A percentile compares a stretch with the other conserved stretches of the same genome.
These are phyloP conservation scores for Microstegium vimineum DNA, from an alignment of 176 grass and related monocot species.

Conservation along the genomic window DNA sequence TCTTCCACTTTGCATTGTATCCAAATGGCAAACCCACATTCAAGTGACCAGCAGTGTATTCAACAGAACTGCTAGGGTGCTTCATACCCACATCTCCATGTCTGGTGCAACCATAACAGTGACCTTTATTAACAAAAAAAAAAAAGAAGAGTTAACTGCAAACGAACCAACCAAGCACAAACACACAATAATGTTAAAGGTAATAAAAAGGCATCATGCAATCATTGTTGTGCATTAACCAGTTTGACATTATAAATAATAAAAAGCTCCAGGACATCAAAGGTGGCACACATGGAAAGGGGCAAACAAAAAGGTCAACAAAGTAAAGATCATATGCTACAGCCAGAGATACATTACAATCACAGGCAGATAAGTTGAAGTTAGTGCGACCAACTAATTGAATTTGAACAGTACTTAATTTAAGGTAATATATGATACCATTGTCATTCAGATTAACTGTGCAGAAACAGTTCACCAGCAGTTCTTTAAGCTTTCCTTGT, in stretches of 20 bases:
- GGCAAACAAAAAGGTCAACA: neutral
- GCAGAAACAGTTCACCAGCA: neutral
- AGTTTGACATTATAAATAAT: too few species aligned
- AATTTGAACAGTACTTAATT: neutral
- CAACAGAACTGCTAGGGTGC: neutral
- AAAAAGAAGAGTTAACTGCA: neutral
- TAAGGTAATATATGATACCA: slow-evolving; percentile 2
- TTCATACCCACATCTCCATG: slow-evolving; percentile 10
- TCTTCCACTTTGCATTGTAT: neutral
- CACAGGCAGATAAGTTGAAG: neutral
- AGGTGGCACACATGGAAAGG: neutral
- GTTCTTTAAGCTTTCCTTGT: neutral
- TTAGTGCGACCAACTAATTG: neutral
- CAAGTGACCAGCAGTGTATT: slow-evolving; percentile 7
- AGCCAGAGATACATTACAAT: neutral
- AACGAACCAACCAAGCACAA: neutral
- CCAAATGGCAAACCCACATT: neutral
- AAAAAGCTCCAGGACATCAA: neutral
- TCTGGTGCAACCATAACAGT: slow-evolving; percentile 11
- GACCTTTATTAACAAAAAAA: slow-evolving; percentile 5
- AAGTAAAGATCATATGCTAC: too few species aligned
- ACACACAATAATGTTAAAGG: neutral
- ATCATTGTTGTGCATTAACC: neutral
- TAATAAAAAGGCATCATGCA: neutral
- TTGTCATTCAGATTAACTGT: neutral